Percentiles rank a stretch among this genome's conserved stretches.
Evolutionary conservation across 768 basidiomycete species (phyloP).

Genomic region (Mycena olivaceomarginata): DNA sequence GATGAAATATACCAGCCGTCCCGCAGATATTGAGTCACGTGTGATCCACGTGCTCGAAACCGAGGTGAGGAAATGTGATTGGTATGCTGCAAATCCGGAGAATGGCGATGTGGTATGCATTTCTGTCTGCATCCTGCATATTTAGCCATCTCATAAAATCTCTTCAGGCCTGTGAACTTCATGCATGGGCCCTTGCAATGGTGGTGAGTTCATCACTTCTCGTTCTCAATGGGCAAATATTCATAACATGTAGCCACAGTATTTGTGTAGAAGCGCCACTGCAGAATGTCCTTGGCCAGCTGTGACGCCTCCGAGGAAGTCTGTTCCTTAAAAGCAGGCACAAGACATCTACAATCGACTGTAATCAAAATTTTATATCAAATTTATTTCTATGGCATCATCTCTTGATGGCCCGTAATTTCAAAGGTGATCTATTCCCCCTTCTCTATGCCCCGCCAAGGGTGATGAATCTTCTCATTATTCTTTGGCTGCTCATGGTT

Average conservation of each 20-base stretch:
- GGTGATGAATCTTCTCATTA: constrained; percentile 7
- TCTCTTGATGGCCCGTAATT: no score
- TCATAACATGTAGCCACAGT: no score
- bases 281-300: no score
- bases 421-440: no score
- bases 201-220: neutral
- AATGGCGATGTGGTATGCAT: neutral
- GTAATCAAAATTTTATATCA: no score
- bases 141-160: neutral
- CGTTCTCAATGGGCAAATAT: neutral
- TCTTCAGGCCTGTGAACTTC: neutral
- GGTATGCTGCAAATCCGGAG: neutral
- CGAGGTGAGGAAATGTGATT: neutral
- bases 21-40: neutral
- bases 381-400: no score
- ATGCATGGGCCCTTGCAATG: neutral
- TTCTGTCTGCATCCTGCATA: neutral
- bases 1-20: neutral
- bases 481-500: constrained; percentile 53
- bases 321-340: no score
- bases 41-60: neutral
- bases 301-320: no score
- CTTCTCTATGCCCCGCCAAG: no score
- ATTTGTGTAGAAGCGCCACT: no score
- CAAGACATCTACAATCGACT: no score